These are phyloP conservation scores for Eimeria maxima DNA, from an alignment of 169 alveolate species.

Conservation along the genomic window DNA sequence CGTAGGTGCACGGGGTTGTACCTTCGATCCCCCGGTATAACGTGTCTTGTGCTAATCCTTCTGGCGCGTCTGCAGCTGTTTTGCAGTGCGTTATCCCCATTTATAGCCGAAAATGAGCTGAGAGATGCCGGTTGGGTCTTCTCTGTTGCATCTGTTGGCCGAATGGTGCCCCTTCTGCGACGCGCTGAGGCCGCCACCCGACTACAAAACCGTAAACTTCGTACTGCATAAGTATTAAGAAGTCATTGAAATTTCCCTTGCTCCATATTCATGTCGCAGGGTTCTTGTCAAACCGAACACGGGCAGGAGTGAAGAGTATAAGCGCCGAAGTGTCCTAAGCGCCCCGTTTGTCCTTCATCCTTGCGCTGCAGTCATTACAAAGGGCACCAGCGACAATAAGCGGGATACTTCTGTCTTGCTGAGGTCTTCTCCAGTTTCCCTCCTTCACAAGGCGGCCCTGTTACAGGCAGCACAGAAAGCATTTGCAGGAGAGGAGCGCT, in stretches of 20 bases:
- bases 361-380: constrained; percentile 33
- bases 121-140: constrained; percentile 42
- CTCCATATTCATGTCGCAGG: background rate
- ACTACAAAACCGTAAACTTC: constrained; percentile 4
- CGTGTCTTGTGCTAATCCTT: background rate
- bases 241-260: background rate
- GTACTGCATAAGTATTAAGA: background rate
- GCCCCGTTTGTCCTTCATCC: background rate
- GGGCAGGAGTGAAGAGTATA: background rate
- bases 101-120: background rate
- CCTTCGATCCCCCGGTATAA: background rate
- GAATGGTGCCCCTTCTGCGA: constrained; percentile 63
- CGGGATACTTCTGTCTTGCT: background rate
- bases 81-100: background rate
- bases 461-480: constrained; percentile 25
- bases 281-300: background rate
- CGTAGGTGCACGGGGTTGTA: background rate
- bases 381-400: background rate
- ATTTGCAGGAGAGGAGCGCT: constrained; percentile 55
- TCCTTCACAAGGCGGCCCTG: constrained; percentile 20
- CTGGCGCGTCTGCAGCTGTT: background rate
- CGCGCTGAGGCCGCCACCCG: constrained; percentile 62
- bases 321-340: background rate
- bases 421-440: background rate
- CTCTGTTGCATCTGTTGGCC: constrained; percentile 40